A percentile compares a stretch with the other conserved stretches of the same genome.
These are phyloP conservation scores for Pseudocercospora pini-densiflorae DNA, from an alignment of 2,329 filamentous ascomycete genomes.

Conservation along the genomic window DNA sequence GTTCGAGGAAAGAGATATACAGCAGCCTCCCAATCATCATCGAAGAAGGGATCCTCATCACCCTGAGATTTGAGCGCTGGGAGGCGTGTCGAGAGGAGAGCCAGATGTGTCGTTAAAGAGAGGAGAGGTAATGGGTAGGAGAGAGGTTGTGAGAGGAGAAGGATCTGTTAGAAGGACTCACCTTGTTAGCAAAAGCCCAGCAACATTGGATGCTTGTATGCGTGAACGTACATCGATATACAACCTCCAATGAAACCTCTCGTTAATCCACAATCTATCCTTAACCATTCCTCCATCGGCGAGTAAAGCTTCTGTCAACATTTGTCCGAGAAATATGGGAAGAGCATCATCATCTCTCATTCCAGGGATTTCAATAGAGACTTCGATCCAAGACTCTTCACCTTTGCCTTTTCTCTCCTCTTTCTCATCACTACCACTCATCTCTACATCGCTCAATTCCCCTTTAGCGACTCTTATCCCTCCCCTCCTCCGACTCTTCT, in stretches of 20 bases:
- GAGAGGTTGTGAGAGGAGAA: slow-evolving; percentile 88
- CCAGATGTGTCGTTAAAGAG: slow-evolving; percentile 90
- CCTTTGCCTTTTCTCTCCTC: slow-evolving; percentile 48
- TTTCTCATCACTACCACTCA: slow-evolving; percentile 43
- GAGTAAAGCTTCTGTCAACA: slow-evolving; percentile 86
- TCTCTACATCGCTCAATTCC: slow-evolving; percentile 29
- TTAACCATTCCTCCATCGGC: slow-evolving; percentile 66
- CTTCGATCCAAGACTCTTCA: slow-evolving; percentile 79
- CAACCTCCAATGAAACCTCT: slow-evolving; percentile 92
- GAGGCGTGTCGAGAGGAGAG: slow-evolving; percentile 83
- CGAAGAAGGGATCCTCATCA: slow-evolving; percentile 96
- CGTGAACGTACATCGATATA: slow-evolving; percentile 86
- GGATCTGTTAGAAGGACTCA: slow-evolving; percentile 62
- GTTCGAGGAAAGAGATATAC: slow-evolving; percentile 70
- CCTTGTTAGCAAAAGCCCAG: slow-evolving; percentile 5
- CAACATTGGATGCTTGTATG: slow-evolving; percentile 5
- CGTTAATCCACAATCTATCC: slow-evolving; percentile 82
- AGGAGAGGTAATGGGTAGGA: slow-evolving; percentile 93
- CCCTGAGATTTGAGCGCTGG: slow-evolving; percentile 84
- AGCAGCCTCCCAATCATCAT: slow-evolving; percentile 94
- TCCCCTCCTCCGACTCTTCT: slow-evolving; percentile 62
- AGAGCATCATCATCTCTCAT: slow-evolving; percentile 87
- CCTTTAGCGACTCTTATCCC: slow-evolving; percentile 14
- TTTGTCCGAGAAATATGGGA: slow-evolving; percentile 83
- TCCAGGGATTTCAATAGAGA: slow-evolving; percentile 90